Base-by-base conservation (phyloP, 108 stramenopile species). In the Bacterosira constricta region DNA sequence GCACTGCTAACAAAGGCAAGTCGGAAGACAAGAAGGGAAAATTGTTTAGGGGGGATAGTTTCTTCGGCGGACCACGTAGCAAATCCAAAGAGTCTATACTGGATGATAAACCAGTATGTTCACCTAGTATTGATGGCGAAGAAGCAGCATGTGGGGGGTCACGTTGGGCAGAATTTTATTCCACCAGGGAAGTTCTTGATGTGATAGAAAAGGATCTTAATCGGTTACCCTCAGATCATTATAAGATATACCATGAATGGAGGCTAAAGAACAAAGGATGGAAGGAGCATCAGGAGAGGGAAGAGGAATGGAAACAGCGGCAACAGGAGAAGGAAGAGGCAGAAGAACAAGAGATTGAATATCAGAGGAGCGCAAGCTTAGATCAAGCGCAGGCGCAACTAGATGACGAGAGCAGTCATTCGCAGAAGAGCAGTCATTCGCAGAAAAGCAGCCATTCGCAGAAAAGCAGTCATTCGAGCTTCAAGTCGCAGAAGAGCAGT, bases 131-230 rank as follows among this genome's bases (percentile, higher is more conserved):
- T 3, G 47, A 49, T 25, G 21, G 3, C 30, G 39, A 31, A 30
- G 62, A 36, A 6, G 38, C 36, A 8, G 65, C 63, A 35, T 54
- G 65, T 32, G 39, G 30, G 6, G 57, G 44, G 1, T 75, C 69
- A 10, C 59, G 69, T 23, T 81, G 71, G 72, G 53, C 75, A 9
- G 80, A 77, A 21, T 81, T 77, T 49, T 81, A 81, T 35, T 61
- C 58, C 17, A 77, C 63, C 0, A 27, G 66, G n/a, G 80, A 81
- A 55, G 75, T 81, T 27, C 60, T 91, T 9, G 69, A 80, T 51
- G 86, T 94, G 30, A 92, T 94, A 62, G 85, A 91, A 47, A 94
- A 94, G 73, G 93, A 94, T 77, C 75, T 94, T 66, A 79, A 81
- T 66, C 86, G 93, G 37, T 74, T 94, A 26, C 89, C 89, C 0